Evolutionary conservation across 2,329 filamentous ascomycete species (phyloP).

Genomic region (Aspergillus caelatus): DNA sequence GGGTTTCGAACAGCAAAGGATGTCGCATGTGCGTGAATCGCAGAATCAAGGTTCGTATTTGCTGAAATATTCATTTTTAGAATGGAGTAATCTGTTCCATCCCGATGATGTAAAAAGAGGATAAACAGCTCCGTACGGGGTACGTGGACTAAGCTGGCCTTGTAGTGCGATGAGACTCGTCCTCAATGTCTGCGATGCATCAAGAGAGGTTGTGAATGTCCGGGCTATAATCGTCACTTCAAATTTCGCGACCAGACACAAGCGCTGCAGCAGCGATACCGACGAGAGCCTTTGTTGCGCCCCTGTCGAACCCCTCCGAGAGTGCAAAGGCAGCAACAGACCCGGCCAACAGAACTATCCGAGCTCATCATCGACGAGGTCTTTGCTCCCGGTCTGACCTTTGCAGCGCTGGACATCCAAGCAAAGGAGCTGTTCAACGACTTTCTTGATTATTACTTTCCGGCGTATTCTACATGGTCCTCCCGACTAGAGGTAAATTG

Average conservation of each 20-base stretch:
- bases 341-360: neutral
- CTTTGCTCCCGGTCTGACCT: slow-evolving; percentile 9
- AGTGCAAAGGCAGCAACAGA: neutral
- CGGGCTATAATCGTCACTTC: slow-evolving; percentile 2
- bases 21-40: slow-evolving; percentile 13
- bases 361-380: slow-evolving; percentile 9
- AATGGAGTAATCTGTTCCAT: neutral
- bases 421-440: slow-evolving; percentile 12
- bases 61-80: neutral
- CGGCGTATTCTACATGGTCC: neutral
- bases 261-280: neutral
- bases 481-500: slow-evolving; percentile 9
- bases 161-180: slow-evolving; percentile 5
- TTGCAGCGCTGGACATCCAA: slow-evolving; percentile 10
- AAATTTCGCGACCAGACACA: slow-evolving; percentile 3
- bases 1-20: slow-evolving; percentile 12
- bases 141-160: neutral
- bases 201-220: neutral
- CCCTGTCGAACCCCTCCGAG: neutral
- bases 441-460: slow-evolving; percentile 13
- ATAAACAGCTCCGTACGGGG: neutral
- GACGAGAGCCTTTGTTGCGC: neutral
- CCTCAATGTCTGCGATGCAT: slow-evolving; percentile 2
- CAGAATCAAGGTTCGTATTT: slow-evolving; percentile 14
- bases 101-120: neutral